Conservation (phyloP, 192 early-diverging fungal genomes). For the Haplosporangium gracile region DNA sequence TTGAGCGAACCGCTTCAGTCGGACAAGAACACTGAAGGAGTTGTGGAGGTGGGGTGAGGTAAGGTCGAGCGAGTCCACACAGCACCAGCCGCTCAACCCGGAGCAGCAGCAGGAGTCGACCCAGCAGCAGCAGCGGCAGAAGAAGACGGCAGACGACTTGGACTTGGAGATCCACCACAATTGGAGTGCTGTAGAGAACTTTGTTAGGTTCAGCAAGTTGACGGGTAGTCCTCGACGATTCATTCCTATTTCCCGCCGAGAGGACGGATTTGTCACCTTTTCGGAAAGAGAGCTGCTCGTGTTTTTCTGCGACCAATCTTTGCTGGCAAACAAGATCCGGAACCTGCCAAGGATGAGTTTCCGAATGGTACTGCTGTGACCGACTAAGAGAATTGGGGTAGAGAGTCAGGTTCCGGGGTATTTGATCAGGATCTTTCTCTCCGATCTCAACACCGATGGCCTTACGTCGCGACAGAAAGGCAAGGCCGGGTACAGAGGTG, state of each 20-base stretch:
- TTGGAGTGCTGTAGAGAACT: not conserved
- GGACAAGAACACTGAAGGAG: no score
- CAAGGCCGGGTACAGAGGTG: conserved; percentile 13
- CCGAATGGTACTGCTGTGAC: not conserved
- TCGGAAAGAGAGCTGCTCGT: not conserved
- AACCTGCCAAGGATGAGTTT: not conserved
- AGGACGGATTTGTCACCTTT: not conserved
- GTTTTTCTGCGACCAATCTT: not conserved
- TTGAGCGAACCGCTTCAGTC: not conserved
- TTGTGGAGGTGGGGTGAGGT: no score
- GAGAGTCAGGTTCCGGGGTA: not conserved
- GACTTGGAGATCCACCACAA: not conserved
- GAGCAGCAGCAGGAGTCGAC: no score
- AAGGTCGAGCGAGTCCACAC: no score
- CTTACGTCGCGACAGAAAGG: conserved; percentile 12
- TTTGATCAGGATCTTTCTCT: conserved; percentile 14
- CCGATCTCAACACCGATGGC: not conserved
- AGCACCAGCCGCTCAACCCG: no score
- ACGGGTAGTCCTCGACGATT: not conserved
- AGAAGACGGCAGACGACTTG: not conserved
- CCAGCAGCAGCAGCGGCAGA: no score
- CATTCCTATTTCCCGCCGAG: not conserved
- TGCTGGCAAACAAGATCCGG: not conserved
- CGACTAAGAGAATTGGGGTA: no score
- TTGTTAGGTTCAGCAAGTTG: not conserved